These are phyloP conservation scores for Zymoseptoria brevis DNA, from an alignment of 2,329 filamentous ascomycete genomes.

Conservation along the genomic window DNA sequence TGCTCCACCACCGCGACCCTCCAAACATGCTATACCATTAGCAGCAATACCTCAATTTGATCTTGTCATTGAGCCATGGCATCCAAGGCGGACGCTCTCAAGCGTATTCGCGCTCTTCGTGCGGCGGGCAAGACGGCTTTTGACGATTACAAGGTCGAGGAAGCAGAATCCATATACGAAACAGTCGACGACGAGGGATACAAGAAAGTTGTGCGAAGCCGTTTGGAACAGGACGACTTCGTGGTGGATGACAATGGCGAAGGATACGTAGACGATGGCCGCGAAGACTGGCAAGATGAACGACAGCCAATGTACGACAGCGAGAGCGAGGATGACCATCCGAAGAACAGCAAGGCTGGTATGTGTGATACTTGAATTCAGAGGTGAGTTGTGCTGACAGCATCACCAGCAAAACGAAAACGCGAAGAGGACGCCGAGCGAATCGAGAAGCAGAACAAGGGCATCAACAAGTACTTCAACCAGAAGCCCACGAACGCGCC, in stretches of 20 bases:
- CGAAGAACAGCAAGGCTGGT: slow-evolving; percentile 52
- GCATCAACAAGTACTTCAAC: slow-evolving; percentile 92
- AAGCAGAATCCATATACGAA: slow-evolving; percentile 81
- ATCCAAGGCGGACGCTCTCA: slow-evolving; percentile 38
- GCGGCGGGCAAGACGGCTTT: slow-evolving; percentile 86
- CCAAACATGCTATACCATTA: background rate
- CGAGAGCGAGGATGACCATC: slow-evolving; percentile 65
- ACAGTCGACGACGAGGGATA: slow-evolving; percentile 96
- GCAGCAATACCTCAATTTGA: background rate
- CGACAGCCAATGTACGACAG: slow-evolving; percentile 57
- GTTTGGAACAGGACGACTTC: slow-evolving; percentile 91
- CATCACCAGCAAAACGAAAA: slow-evolving; percentile 64
- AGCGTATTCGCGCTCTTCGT: slow-evolving; percentile 75
- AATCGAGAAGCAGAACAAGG: slow-evolving; percentile 77
- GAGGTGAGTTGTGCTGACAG: slow-evolving; percentile 2
- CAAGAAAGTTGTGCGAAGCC: slow-evolving; percentile 85
- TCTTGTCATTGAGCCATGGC: slow-evolving; percentile 20
- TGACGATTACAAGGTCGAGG: slow-evolving; percentile 75
- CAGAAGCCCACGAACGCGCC: slow-evolving; percentile 58
- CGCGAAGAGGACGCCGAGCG: slow-evolving; percentile 80
- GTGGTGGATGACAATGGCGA: slow-evolving; percentile 97
- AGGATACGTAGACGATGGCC: slow-evolving; percentile 91
- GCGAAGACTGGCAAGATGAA: slow-evolving; percentile 83
- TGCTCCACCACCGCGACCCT: slow-evolving; percentile 1
- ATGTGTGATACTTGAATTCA: slow-evolving; percentile 6